phyloP scores from a whole-genome alignment of 1,139 yeast genomes.

The Suhomyces ambrosiae region DNA sequence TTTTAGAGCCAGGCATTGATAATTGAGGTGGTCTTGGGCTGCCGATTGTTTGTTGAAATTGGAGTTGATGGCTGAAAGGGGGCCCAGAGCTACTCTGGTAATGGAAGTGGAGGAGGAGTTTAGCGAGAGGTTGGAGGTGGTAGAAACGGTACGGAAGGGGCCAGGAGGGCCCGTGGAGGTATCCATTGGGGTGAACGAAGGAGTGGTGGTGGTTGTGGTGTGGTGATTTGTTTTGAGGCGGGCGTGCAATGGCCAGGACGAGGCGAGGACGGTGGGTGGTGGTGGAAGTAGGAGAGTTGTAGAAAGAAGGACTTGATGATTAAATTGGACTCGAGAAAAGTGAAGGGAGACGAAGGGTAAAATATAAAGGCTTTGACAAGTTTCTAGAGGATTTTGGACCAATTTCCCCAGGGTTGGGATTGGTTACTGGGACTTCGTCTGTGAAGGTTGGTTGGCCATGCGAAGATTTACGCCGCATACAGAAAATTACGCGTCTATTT shows the following conservation, averaged over 20 bases:
- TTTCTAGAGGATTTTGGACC: too few relatives aligned
- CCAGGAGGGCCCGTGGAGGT: conserved; percentile 16
- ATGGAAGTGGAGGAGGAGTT: conserved; percentile 33
- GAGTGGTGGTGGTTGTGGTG: conserved; percentile 1
- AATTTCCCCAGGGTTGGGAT: too few relatives aligned
- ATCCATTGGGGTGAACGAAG: conserved; percentile 6
- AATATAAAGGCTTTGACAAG: too few relatives aligned
- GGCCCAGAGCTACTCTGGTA: conserved; percentile 46
- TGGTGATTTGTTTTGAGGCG: too few relatives aligned
- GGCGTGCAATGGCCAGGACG: too few relatives aligned
- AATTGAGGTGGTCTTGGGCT: conserved; percentile 71
- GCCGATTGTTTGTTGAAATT: conserved; percentile 66
- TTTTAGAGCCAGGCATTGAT: conserved; percentile 64
- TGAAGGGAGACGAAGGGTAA: not conserved
- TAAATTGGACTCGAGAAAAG: not conserved
- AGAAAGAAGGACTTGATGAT: too few relatives aligned
- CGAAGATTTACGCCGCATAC: too few relatives aligned
- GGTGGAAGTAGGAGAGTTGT: too few relatives aligned
- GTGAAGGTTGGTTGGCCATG: too few relatives aligned
- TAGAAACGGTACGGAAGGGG: conserved; percentile 42
- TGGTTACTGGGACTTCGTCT: too few relatives aligned
- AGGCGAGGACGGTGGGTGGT: too few relatives aligned
- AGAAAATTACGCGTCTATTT: too few relatives aligned
- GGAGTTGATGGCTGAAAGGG: conserved; percentile 40
- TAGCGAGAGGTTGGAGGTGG: conserved; percentile 34